Conservation (phyloP, 1,284 basidiomycete genomes). For the Psilocybe mexicana region DNA sequence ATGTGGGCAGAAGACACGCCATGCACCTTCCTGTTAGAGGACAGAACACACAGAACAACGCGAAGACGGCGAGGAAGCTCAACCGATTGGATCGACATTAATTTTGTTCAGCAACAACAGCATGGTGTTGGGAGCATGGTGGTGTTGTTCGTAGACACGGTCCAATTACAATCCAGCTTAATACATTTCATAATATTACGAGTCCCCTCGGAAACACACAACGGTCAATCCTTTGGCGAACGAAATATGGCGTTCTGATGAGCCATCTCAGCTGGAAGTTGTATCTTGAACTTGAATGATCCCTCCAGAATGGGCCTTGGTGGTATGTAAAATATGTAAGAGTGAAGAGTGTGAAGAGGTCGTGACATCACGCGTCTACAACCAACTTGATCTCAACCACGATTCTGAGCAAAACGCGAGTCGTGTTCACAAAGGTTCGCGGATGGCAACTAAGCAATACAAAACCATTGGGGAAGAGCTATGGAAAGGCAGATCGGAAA, state of each 20-base stretch:
- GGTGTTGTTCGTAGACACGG: neutral
- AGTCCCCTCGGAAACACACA: neutral
- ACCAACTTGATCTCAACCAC: conserved; percentile 3
- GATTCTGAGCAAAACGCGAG: conserved; percentile 2
- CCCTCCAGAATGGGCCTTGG: too few species aligned
- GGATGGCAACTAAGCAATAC: conserved; percentile 78
- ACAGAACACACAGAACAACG: conserved; percentile 87
- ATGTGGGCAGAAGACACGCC: conserved; percentile 84
- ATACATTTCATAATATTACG: neutral
- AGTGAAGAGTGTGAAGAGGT: neutral
- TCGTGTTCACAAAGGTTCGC: neutral
- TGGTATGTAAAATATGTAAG: too few species aligned
- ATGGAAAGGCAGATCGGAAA: conserved; percentile 89
- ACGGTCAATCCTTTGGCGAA: neutral
- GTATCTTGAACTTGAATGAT: neutral
- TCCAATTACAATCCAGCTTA: neutral
- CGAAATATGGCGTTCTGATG: neutral
- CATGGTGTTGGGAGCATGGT: neutral
- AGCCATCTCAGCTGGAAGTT: neutral
- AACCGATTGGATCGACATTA: conserved; percentile 53
- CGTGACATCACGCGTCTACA: conserved; percentile 21
- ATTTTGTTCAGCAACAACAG: neutral
- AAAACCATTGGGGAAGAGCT: conserved; percentile 86
- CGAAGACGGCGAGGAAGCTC: conserved; percentile 82
- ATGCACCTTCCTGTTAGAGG: conserved; percentile 89